Conservation (phyloP, 2,329 filamentous ascomycete genomes). For the Aspergillus udagawae region DNA sequence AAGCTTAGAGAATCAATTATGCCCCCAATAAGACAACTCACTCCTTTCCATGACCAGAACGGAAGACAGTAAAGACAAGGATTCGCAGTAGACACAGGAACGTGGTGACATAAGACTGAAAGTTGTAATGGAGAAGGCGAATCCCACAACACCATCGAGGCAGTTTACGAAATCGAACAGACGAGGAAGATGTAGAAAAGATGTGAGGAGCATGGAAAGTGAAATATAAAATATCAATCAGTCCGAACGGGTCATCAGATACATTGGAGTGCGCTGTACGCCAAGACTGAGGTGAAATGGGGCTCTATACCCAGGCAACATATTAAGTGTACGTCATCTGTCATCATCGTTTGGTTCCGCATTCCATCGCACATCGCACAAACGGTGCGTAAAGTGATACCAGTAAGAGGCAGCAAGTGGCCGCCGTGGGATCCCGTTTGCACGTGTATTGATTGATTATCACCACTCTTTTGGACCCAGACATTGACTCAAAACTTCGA, state of each 20-base stretch:
- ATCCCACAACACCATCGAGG: conserved; percentile 19
- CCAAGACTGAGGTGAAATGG: conserved; percentile 26
- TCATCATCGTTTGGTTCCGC: conserved; percentile 31
- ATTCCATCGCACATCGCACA: conserved; percentile 25
- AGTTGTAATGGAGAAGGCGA: conserved; percentile 6
- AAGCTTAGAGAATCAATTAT: conserved; percentile 11
- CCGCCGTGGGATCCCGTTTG: neutral
- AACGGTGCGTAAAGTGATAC: conserved; percentile 8
- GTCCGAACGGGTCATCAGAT: conserved; percentile 24
- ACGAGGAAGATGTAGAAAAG: conserved; percentile 6
- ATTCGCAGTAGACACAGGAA: conserved; percentile 3
- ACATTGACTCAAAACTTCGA: neutral
- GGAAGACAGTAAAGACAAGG: neutral
- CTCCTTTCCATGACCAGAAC: conserved; percentile 22
- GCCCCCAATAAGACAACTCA: conserved; percentile 17
- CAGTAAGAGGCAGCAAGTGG: neutral
- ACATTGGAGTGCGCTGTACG: conserved; percentile 26
- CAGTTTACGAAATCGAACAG: conserved; percentile 9
- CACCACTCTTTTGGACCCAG: neutral
- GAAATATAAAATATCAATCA: conserved; percentile 22
- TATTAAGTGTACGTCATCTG: conserved; percentile 33
- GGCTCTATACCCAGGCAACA: conserved; percentile 20
- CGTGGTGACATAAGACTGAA: conserved; percentile 6
- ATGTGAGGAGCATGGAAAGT: conserved; percentile 40
- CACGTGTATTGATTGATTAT: neutral